Percentiles rank a stretch among this genome's conserved stretches.
phyloP scores from a whole-genome alignment of 768 basidiomycete genomes.

The Daedaleopsis nitida region DNA sequence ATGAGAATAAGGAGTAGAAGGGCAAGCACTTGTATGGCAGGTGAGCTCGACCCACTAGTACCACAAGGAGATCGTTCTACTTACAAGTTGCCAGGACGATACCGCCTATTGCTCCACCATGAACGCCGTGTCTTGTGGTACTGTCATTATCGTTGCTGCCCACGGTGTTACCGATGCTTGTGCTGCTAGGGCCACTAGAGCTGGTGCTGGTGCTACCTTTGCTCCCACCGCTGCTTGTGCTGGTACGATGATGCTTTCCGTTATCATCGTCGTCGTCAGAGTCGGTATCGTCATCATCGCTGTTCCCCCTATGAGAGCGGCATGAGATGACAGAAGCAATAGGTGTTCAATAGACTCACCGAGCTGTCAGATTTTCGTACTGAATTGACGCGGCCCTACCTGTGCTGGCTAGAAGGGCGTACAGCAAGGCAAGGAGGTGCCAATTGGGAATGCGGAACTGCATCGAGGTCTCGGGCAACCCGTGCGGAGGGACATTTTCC shows the following conservation, averaged over 20 bases:
- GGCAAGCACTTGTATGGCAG: neutral
- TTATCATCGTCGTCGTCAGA: conserved; percentile 4
- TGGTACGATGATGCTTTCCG: conserved; percentile 4
- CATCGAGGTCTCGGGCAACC: conserved; percentile 8
- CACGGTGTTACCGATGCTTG: no score
- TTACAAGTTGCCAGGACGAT: conserved; percentile 30
- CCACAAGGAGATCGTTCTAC: neutral
- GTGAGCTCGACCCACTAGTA: neutral
- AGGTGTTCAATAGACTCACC: neutral
- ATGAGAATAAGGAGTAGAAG: conserved; percentile 12
- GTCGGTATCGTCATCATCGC: conserved; percentile 14
- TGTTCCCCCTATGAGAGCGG: conserved; percentile 9
- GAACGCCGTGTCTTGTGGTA: conserved; percentile 1
- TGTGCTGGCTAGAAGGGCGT: conserved; percentile 1
- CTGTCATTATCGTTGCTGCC: neutral
- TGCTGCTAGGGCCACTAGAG: neutral
- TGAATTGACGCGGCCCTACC: conserved; percentile 4
- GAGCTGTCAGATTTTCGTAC: neutral
- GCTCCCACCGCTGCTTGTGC: neutral
- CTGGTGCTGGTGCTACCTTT: neutral
- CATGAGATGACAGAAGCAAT: no score
- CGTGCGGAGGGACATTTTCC: neutral
- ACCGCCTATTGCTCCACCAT: conserved; percentile 26
- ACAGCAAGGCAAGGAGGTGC: conserved; percentile 9
- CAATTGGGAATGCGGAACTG: conserved; percentile 8